Conservation (phyloP, 2,329 filamentous ascomycete genomes). For the Aspergillus alliaceus region DNA sequence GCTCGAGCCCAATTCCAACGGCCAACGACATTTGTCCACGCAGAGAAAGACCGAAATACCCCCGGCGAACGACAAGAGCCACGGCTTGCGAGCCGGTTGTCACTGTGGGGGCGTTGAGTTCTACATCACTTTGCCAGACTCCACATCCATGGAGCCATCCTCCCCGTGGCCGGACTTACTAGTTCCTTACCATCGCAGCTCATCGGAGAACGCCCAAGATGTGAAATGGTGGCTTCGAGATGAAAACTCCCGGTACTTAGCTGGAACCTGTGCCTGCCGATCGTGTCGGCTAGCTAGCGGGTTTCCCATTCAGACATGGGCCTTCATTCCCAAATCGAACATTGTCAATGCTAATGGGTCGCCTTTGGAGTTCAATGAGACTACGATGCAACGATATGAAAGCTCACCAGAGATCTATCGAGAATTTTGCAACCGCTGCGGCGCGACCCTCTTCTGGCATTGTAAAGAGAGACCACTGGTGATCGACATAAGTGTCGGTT, state of each 20-base stretch:
- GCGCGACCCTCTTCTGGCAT: conserved; percentile 66
- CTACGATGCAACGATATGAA: conserved; percentile 53
- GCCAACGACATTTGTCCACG: neutral
- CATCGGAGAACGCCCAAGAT: conserved; percentile 47
- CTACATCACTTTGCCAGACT: conserved; percentile 57
- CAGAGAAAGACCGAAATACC: neutral
- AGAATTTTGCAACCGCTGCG: conserved; percentile 63
- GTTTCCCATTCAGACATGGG: conserved; percentile 66
- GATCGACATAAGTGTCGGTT: conserved; percentile 64
- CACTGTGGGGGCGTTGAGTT: conserved; percentile 59
- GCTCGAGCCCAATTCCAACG: conserved; percentile 12
- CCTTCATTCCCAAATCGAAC: conserved; percentile 62
- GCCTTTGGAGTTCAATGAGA: conserved; percentile 36
- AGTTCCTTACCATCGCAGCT: conserved; percentile 46
- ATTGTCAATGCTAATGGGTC: conserved; percentile 48
- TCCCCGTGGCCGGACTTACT: conserved; percentile 57
- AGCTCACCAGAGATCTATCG: conserved; percentile 56
- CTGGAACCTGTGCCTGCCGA: conserved; percentile 61
- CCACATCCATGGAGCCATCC: conserved; percentile 43
- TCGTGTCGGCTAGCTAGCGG: conserved; percentile 63
- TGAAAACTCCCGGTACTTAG: conserved; percentile 53
- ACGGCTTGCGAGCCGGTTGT: conserved; percentile 48
- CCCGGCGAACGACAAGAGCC: conserved; percentile 9
- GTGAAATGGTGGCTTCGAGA: conserved; percentile 62
- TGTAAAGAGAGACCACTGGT: conserved; percentile 54